Evolutionary conservation across 2,329 filamentous ascomycete species (phyloP), one percentile per base, ranked within the genome.

Genomic region (Pezicula carpinea): DNA sequence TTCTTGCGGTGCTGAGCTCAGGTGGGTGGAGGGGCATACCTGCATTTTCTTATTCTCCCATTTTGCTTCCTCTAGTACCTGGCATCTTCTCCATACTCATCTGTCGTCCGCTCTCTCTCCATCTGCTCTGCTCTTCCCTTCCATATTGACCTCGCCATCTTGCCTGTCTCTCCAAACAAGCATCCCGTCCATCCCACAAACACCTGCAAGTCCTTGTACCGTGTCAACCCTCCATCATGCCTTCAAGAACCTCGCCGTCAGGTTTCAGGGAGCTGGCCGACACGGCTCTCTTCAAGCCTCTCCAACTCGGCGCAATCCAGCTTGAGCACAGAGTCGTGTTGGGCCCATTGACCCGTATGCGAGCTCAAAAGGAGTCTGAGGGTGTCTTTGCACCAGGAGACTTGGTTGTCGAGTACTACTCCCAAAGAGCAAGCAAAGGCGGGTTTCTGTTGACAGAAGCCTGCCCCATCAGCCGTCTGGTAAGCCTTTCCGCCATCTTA

Each of bases 391-490:
- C 71, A 64, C 73, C 72, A n/a, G 56, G 64, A 52, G 59, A 65
- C 47, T 49, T 69, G 53, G 64, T 69, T 4, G 62, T 65, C 14
- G 68, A 75, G 40, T 72, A 79, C 63, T 79, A 79, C 59, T 59
- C 62, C 31, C 75, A 80, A 57, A 69, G 76, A n/a, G 72, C 69
- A n/a, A 69, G 66, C 14, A 64, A 66, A n/a, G 76, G 77, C 22
- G 78, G 74, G 1, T 62, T 81, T 6, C 62, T 80, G 39, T 69
- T 80, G 53, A 73, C 70, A 17, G 77, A 80, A 62, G 76, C 69
- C 3, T 74, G 74, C 8, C 65, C 73, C 41, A 72, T 77, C 53
- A 67, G 69, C 5, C 48, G 57, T 10, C 54, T 56, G 47, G 56
- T 55, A 50, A 36, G 39, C 42, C 36, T 23, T 15, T 31, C 19